Evolutionary conservation across 73 alveolate species (phyloP).

Genomic region (Blepharisma japonicum): DNA sequence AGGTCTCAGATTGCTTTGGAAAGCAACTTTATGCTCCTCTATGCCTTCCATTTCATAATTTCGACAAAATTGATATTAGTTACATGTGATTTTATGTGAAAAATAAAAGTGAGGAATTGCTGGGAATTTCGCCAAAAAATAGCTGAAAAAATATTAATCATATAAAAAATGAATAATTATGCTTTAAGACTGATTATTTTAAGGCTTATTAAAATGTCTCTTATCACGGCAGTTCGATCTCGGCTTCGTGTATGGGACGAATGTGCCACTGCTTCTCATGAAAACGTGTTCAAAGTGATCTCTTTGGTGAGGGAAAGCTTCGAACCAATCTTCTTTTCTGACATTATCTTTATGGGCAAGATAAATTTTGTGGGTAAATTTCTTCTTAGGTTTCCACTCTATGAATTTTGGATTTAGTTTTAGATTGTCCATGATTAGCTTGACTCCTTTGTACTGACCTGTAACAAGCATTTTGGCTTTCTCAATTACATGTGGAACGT

Average conservation of each 20-base stretch:
- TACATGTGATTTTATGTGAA: too few relatives aligned
- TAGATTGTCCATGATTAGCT: background rate
- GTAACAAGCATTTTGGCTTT: conserved; percentile 12
- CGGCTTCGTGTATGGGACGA: conserved; percentile 21
- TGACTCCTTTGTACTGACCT: background rate
- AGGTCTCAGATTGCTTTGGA: too few relatives aligned
- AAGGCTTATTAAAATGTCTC: background rate
- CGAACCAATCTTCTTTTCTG: conserved; percentile 9
- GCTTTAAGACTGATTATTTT: too few relatives aligned
- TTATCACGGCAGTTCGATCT: background rate
- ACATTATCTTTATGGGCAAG: background rate
- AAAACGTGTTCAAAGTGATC: conserved; percentile 8
- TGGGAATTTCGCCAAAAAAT: too few relatives aligned
- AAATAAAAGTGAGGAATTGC: too few relatives aligned
- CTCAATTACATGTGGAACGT: background rate
- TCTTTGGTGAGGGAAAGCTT: conserved; percentile 19
- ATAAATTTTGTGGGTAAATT: background rate
- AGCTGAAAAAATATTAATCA: too few relatives aligned
- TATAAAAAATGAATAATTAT: too few relatives aligned
- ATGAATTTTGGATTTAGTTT: background rate
- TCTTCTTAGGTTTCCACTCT: conserved; percentile 17
- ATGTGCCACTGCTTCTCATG: background rate
- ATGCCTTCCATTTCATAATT: too few relatives aligned
- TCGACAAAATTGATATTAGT: too few relatives aligned
- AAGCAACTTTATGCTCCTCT: too few relatives aligned